Conservation (phyloP, 305 asterid species). For the Solanum aculeatissimum region DNA sequence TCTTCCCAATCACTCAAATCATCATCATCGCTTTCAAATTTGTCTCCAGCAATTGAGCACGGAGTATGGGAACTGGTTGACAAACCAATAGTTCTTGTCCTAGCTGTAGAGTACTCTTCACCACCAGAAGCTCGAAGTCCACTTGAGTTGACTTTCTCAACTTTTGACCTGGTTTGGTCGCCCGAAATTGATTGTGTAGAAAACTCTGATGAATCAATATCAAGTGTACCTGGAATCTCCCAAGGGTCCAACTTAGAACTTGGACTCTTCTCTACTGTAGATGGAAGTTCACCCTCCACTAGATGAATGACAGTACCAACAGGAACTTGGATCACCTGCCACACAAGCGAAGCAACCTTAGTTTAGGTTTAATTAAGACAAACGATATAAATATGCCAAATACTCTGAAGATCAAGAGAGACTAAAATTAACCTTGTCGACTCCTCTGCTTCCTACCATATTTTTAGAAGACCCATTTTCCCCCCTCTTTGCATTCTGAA, state of each 20-base stretch:
- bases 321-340: conserved; percentile 75
- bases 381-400: background rate
- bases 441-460: conserved; percentile 89
- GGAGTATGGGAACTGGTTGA: background rate
- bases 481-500: conserved; percentile 87
- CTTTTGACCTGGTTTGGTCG: conserved; percentile 2
- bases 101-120: background rate
- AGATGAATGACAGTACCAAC: conserved; percentile 90
- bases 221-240: conserved; percentile 71
- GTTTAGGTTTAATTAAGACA: background rate
- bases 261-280: conserved; percentile 45
- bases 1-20: conserved; percentile 12
- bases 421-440: conserved; percentile 52
- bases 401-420: conserved; percentile 1
- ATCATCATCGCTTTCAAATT: conserved; percentile 12
- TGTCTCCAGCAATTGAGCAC: conserved; percentile 14
- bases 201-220: conserved; percentile 18
- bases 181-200: conserved; percentile 15
- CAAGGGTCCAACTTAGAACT: conserved; percentile 67
- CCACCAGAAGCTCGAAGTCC: conserved; percentile 3
- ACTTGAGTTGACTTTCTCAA: background rate
- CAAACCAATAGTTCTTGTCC: background rate
- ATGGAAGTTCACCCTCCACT: conserved; percentile 70
- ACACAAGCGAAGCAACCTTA: conserved; percentile 2
- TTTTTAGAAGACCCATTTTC: conserved; percentile 80